phyloP scores from a whole-genome alignment of 2,329 filamentous ascomycete genomes.

The Aspergillus fructus region DNA sequence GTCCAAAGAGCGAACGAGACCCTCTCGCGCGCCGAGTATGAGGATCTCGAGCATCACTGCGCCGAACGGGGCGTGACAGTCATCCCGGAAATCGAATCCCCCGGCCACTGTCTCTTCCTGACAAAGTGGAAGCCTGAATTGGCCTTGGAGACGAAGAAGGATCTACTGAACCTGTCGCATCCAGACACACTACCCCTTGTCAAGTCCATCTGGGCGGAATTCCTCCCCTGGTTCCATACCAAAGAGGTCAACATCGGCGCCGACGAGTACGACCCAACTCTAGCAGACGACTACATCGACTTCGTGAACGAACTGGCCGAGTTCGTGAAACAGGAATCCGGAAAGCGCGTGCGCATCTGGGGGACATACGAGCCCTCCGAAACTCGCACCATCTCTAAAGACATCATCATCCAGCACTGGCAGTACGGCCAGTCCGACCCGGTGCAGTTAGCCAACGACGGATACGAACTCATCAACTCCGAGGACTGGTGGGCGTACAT shows the following conservation, averaged over 20 bases:
- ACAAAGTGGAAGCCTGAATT: slow-evolving; percentile 61
- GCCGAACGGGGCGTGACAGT: slow-evolving; percentile 57
- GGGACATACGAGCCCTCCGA: slow-evolving; percentile 50
- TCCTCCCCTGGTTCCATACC: slow-evolving; percentile 56
- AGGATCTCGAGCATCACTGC: slow-evolving; percentile 53
- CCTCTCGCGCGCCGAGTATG: slow-evolving; percentile 52
- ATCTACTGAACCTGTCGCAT: slow-evolving; percentile 56
- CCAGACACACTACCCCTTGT: slow-evolving; percentile 55
- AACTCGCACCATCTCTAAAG: slow-evolving; percentile 41
- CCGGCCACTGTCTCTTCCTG: slow-evolving; percentile 57
- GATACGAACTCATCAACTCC: slow-evolving; percentile 54
- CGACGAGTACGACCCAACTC: slow-evolving; percentile 53
- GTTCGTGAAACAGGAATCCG: slow-evolving; percentile 44
- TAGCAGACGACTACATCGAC: slow-evolving; percentile 50
- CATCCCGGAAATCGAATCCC: slow-evolving; percentile 60
- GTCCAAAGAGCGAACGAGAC: slow-evolving; percentile 54
- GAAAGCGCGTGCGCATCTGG: slow-evolving; percentile 56
- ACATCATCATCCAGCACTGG: slow-evolving; percentile 58
- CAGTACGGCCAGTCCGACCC: slow-evolving; percentile 56
- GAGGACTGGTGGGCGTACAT: slow-evolving; percentile 58
- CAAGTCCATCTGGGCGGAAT: slow-evolving; percentile 55
- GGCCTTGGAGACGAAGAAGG: slow-evolving; percentile 47
- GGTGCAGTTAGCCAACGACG: slow-evolving; percentile 45
- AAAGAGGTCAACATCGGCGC: slow-evolving; percentile 59
- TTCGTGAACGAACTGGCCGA: slow-evolving; percentile 55